Conservation (phyloP, 108 stramenopile genomes). For the Fragilaria crotonensis region DNA sequence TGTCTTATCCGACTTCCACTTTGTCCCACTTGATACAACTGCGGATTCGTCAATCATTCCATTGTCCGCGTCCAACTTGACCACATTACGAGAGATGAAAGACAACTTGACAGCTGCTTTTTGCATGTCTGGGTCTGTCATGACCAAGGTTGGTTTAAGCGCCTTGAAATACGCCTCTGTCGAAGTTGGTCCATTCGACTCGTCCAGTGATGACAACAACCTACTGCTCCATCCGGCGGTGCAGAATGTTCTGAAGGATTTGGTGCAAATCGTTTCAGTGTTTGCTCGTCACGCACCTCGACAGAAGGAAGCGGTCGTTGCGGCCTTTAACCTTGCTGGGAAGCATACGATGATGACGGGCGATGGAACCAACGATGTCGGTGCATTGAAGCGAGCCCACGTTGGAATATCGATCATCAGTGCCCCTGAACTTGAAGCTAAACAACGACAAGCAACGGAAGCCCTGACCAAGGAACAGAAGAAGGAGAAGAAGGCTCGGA, state of each 20-base stretch:
- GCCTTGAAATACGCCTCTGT: too few species aligned
- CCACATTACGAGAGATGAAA: slow-evolving; percentile 27
- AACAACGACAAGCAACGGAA: slow-evolving; percentile 51
- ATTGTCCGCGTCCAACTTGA: slow-evolving; percentile 19
- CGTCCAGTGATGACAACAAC: slow-evolving; percentile 24
- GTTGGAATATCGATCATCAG: slow-evolving; percentile 96
- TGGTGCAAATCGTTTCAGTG: slow-evolving; percentile 77
- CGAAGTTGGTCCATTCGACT: slow-evolving; percentile 5
- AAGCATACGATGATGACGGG: slow-evolving; percentile 90
- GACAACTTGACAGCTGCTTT: slow-evolving; percentile 25
- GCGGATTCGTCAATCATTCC: slow-evolving; percentile 6
- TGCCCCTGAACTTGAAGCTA: slow-evolving; percentile 87
- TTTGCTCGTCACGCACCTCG: slow-evolving; percentile 94
- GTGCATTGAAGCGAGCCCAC: slow-evolving; percentile 92
- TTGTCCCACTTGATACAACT: slow-evolving; percentile 7
- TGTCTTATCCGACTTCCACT: slow-evolving; percentile 1
- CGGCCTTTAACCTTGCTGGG: slow-evolving; percentile 85
- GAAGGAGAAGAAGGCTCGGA: slow-evolving; percentile 37
- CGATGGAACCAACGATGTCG: slow-evolving; percentile 98
- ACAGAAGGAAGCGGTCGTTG: slow-evolving; percentile 93
- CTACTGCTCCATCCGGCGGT: slow-evolving; percentile 54
- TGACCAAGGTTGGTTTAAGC: slow-evolving; percentile 42
- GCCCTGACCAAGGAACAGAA: slow-evolving; percentile 35
- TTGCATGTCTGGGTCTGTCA: slow-evolving; percentile 50
- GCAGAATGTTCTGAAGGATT: slow-evolving; percentile 35